Evolutionary conservation across 345 rosid genomes (phyloP), one percentile per base, ranked within the genome.

Genomic region (Lumnitzera littorea): DNA sequence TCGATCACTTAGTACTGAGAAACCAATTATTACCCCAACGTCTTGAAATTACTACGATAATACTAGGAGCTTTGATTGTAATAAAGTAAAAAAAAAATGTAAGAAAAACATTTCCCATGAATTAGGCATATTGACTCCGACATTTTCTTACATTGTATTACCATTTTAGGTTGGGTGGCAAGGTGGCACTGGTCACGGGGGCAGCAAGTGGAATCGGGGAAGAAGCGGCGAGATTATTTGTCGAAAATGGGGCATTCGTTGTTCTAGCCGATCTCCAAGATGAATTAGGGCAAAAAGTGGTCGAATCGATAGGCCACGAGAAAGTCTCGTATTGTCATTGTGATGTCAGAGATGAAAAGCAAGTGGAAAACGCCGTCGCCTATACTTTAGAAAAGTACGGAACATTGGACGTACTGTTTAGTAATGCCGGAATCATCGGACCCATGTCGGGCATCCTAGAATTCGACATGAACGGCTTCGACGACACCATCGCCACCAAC

Each of bases 131-230:
- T 36, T 36, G 43, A 5, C 43, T 36, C 31, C 5, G 43, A 36
- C 43, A 36, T 36, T 36, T 36, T 5, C 10, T 36, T 36, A 36
- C 10, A 36, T 25, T 43, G 53, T 56, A 27, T 55, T 29, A 15
- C 6, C 31, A 3, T 53, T 20, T 20, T 64, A 91, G 98, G 78
- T 67, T 92, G 75, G 91, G 81, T 43, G 96, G 96, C 2, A 92
- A 92, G 76, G 82, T 92, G 43, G 96, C 87, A 15, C 72, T 92
- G 41, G 77, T 92, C 31, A 92, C 96, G 0, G 96, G 98, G 2
- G 95, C 79, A 48, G 96, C 96, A 7, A 89, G 98, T 25, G 98
- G 98, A 46, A 92, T 91, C 54, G 98, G 98, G 1, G 96, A 82
- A 51, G 87, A 75, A 55, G 77, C 96, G 20, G 92, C 67, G 41